A percentile compares a stretch with the other conserved stretches of the same genome.
These are phyloP conservation scores for Hondaea fermentalgiana DNA, from an alignment of 108 stramenopile genomes.

Conservation along the genomic window DNA sequence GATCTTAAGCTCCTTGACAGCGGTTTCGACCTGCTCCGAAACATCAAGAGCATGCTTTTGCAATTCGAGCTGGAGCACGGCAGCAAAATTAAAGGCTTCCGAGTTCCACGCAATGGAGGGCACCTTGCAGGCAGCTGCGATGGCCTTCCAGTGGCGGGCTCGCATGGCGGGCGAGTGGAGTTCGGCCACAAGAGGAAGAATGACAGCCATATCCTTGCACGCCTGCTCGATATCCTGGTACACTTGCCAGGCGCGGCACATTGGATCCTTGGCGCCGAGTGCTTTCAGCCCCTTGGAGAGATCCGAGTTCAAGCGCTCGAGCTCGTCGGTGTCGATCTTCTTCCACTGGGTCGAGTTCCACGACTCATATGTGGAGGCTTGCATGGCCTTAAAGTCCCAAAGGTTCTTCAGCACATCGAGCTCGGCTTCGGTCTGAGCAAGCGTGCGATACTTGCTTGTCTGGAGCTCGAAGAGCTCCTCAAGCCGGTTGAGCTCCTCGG, in stretches of 20 bases:
- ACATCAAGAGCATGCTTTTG: conserved; percentile 65
- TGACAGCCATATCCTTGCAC: conserved; percentile 69
- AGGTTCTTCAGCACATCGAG: conserved; percentile 56
- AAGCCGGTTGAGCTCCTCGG: conserved; percentile 58
- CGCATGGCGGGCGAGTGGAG: conserved; percentile 68
- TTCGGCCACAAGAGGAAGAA: conserved; percentile 68
- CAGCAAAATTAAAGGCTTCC: conserved; percentile 46
- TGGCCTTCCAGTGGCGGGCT: conserved; percentile 64
- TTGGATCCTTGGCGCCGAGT: conserved; percentile 50
- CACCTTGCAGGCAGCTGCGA: conserved; percentile 69
- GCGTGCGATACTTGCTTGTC: conserved; percentile 62
- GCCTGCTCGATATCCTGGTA: conserved; percentile 67
- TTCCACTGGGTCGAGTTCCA: conserved; percentile 62
- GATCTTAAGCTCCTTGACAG: conserved; percentile 75
- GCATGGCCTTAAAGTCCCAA: conserved; percentile 70
- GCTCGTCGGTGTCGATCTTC: conserved; percentile 60
- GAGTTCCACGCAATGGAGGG: conserved; percentile 59
- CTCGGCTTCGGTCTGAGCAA: conserved; percentile 63
- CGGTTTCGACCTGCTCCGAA: conserved; percentile 73
- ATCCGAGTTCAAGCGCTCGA: conserved; percentile 65
- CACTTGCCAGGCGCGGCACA: conserved; percentile 69
- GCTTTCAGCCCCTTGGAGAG: conserved; percentile 52
- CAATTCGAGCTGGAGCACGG: conserved; percentile 67
- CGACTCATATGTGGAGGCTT: conserved; percentile 43
- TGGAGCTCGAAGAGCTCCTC: conserved; percentile 79